Evolutionary conservation across 371 early-diverging fungal genomes (phyloP).

Genomic region (Saksenaea vasiformis): DNA sequence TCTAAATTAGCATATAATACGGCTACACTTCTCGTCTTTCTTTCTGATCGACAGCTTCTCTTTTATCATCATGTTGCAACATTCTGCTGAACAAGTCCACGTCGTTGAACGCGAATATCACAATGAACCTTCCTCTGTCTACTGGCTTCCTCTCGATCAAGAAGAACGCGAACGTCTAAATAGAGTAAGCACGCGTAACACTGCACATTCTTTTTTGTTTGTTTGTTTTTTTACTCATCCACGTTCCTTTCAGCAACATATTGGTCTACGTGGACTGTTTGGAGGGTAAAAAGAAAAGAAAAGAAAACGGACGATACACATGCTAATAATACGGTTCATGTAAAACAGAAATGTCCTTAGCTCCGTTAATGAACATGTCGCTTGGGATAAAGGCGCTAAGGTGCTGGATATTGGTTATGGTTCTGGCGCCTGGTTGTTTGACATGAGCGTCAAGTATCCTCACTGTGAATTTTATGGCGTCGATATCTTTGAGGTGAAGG

Average conservation of each 20-base stretch:
- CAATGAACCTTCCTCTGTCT: constrained; percentile 24
- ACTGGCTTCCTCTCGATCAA: constrained; percentile 45
- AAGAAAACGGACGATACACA: too few relatives aligned
- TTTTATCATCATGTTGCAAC: too few relatives aligned
- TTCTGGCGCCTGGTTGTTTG: constrained; percentile 22
- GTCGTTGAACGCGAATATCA: constrained; percentile 10
- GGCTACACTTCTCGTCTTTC: too few relatives aligned
- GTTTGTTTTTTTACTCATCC: background rate
- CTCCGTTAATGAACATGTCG: background rate
- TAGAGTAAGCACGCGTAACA: constrained; percentile 23
- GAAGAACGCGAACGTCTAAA: constrained; percentile 41
- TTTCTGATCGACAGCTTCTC: too few relatives aligned
- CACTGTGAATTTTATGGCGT: background rate
- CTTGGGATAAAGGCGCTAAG: background rate
- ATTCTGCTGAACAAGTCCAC: too few relatives aligned
- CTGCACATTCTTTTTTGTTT: background rate
- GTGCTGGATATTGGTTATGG: constrained; percentile 33
- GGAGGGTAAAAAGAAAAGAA: too few relatives aligned
- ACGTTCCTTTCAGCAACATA: constrained; percentile 11
- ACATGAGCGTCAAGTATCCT: background rate
- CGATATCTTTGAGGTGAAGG: constrained; percentile 13
- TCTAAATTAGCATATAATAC: too few relatives aligned
- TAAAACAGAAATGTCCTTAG: constrained; percentile 15
- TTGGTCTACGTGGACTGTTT: constrained; percentile 20
- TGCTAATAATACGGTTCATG: too few relatives aligned